A percentile compares a stretch with the other conserved stretches of the same genome.
These are phyloP conservation scores for Pyrenophora tritici-repentis DNA, from an alignment of 2,329 filamentous ascomycete genomes.

Conservation along the genomic window DNA sequence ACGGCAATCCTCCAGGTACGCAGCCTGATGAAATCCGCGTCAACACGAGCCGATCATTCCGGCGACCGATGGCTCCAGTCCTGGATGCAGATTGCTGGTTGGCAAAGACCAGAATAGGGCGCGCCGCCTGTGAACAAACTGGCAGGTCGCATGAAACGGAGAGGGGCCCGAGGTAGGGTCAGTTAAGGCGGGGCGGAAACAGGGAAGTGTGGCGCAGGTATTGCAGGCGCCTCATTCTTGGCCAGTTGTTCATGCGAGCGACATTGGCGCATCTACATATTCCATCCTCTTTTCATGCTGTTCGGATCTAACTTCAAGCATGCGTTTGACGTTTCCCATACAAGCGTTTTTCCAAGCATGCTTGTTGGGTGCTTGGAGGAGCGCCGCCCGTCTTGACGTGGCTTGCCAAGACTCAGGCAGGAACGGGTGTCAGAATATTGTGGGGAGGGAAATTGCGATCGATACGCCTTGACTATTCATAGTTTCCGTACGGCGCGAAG, in stretches of 20 bases:
- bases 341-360: conserved; percentile 23
- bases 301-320: neutral
- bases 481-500: neutral
- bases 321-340: neutral
- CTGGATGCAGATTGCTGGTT: neutral
- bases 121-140: too few species aligned
- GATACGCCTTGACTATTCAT: neutral
- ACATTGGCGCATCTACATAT: too few species aligned
- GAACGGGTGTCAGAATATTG: conserved; percentile 4
- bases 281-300: too few species aligned
- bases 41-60: neutral
- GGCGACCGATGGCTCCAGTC: neutral
- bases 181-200: conserved; percentile 2
- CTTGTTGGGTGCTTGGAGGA: conserved; percentile 15
- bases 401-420: conserved; percentile 16
- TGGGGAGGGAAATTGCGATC: conserved; percentile 15
- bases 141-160: neutral
- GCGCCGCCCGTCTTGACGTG: conserved; percentile 8
- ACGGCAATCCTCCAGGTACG: neutral
- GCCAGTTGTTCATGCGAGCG: too few species aligned
- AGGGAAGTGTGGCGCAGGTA: conserved; percentile 3
- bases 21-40: too few species aligned
- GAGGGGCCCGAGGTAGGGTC: neutral
- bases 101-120: too few species aligned
- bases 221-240: too few species aligned